phyloP scores from a whole-genome alignment of 139 green algal genomes.

The Chlamydomonas eustigma region DNA sequence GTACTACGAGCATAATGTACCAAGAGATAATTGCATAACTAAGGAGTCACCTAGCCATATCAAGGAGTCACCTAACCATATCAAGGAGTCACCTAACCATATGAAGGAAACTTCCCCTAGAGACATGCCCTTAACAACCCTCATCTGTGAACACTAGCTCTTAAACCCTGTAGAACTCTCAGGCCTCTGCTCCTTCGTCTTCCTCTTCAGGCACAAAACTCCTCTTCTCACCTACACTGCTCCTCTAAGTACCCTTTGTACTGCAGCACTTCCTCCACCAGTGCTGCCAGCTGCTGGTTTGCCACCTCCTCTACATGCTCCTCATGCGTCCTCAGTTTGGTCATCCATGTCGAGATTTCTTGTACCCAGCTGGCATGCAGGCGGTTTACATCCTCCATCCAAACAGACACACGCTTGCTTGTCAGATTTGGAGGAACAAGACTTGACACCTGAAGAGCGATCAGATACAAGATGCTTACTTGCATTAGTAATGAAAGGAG shows the following conservation, averaged over 20 bases:
- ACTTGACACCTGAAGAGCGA: neutral
- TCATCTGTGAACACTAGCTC: too few relatives aligned
- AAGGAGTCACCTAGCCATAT: too few relatives aligned
- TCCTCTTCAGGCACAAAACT: too few relatives aligned
- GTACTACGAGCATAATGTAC: too few relatives aligned
- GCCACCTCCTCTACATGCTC: constrained; percentile 18
- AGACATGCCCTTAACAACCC: too few relatives aligned
- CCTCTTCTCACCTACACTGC: constrained; percentile 13
- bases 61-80: too few relatives aligned
- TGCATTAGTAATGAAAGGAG: too few relatives aligned
- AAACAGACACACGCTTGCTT: constrained; percentile 1
- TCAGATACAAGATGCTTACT: too few relatives aligned
- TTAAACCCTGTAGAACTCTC: neutral
- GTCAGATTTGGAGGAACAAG: constrained; percentile 9
- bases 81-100: too few relatives aligned
- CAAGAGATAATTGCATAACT: too few relatives aligned
- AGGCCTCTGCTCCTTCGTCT: neutral
- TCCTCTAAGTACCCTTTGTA: constrained; percentile 32
- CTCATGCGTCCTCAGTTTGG: constrained; percentile 30
- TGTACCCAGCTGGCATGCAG: neutral
- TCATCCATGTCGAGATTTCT: constrained; percentile 6
- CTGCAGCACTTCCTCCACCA: constrained; percentile 24
- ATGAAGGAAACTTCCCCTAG: too few relatives aligned
- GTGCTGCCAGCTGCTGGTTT: constrained; percentile 20
- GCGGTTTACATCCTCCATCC: neutral